phyloP scores from a whole-genome alignment of 768 basidiomycete species.

The Leccinum olivaceopallidum region DNA sequence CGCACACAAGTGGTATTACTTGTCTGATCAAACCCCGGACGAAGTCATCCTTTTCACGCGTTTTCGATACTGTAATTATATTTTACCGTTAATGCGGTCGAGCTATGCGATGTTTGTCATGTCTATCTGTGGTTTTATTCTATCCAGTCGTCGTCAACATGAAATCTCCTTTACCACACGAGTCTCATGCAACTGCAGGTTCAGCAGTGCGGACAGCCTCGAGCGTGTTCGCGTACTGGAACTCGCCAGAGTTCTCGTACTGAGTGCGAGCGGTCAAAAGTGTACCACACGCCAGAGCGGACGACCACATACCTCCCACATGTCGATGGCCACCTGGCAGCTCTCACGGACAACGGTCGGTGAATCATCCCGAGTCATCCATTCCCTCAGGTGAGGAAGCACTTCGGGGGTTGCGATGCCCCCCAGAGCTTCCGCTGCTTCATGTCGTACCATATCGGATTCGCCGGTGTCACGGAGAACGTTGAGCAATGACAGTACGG shows the following conservation, averaged over 20 bases:
- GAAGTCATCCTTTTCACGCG: neutral
- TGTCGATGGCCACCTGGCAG: conserved; percentile 94
- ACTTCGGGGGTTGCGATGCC: conserved; percentile 95
- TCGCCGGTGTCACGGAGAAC: conserved; percentile 75
- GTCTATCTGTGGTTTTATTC: neutral
- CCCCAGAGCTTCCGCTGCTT: conserved; percentile 98
- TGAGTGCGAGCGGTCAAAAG: conserved; percentile 27
- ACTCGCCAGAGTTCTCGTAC: conserved; percentile 81
- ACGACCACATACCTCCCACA: conserved; percentile 78
- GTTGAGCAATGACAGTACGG: conserved; percentile 79
- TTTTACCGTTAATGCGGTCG: neutral
- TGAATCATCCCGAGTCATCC: conserved; percentile 75
- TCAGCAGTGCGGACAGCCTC: conserved; percentile 20
- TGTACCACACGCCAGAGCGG: neutral
- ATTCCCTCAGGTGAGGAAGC: conserved; percentile 81
- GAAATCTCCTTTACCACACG: neutral
- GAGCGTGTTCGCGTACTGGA: conserved; percentile 71
- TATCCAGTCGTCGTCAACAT: neutral
- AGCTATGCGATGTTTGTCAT: neutral
- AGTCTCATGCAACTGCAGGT: conserved; percentile 16
- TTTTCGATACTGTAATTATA: neutral
- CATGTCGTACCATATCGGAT: conserved; percentile 97
- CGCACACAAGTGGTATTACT: too few relatives aligned
- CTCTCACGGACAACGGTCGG: conserved; percentile 93
- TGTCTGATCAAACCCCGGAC: too few relatives aligned